Percentiles rank a stretch among this genome's conserved stretches.
These are phyloP conservation scores for Kentomonas sorsogonicus DNA, from an alignment of 208 protist species.

Conservation along the genomic window DNA sequence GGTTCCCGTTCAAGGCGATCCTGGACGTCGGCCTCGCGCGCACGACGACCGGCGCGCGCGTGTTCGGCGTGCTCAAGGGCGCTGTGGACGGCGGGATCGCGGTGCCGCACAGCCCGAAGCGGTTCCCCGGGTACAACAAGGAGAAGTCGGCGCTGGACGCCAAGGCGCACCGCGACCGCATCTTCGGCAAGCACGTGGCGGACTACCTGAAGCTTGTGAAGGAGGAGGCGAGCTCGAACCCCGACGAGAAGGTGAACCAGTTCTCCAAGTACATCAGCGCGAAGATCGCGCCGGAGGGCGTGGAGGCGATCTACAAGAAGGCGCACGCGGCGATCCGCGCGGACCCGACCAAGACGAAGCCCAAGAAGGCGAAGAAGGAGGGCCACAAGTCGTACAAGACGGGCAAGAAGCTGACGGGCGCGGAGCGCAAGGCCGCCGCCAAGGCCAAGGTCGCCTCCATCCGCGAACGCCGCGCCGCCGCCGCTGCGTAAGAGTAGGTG, in stretches of 20 bases:
- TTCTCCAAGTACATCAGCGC: constrained; percentile 95
- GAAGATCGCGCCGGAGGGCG: constrained; percentile 85
- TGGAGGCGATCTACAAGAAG: constrained; percentile 95
- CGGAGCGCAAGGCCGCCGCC: constrained; percentile 49
- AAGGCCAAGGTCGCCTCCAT: constrained; percentile 65
- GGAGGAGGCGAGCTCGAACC: constrained; percentile 87
- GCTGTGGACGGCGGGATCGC: constrained; percentile 97
- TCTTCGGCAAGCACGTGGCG: constrained; percentile 97
- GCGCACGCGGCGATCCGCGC: constrained; percentile 92
- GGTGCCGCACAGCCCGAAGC: constrained; percentile 95
- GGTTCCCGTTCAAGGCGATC: constrained; percentile 95
- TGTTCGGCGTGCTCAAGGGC: constrained; percentile 95
- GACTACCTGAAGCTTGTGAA: constrained; percentile 97
- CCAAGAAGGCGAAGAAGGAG: constrained; percentile 57
- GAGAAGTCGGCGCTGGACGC: constrained; percentile 88
- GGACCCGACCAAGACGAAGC: constrained; percentile 78
- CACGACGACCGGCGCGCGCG: constrained; percentile 94
- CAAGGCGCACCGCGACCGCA: constrained; percentile 91
- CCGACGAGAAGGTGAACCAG: constrained; percentile 89
- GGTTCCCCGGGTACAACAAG: constrained; percentile 95
- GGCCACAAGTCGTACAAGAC: constrained; percentile 51
- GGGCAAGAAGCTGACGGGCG: constrained; percentile 37
- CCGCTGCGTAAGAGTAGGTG: no score
- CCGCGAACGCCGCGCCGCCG: constrained; percentile 50
- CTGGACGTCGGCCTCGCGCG: constrained; percentile 97